Evolutionary conservation across 2,329 filamentous ascomycete species (phyloP).

Genomic region (Purpureocillium takamizusanense): DNA sequence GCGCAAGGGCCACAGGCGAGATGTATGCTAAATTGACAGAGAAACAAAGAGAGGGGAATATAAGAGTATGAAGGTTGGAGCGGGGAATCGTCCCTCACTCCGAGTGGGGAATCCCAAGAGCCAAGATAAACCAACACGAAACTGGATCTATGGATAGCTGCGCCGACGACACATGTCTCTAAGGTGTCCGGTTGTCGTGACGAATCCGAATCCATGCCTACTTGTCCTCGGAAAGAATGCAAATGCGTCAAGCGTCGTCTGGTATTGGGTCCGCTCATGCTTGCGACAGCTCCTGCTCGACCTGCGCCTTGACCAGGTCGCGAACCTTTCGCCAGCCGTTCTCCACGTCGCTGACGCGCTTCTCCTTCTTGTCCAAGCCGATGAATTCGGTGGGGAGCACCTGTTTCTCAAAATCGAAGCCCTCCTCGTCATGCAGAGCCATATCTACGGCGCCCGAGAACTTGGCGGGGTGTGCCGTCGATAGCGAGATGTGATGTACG

Average conservation of each 20-base stretch:
- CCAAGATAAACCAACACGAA: too few relatives aligned
- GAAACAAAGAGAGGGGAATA: too few relatives aligned
- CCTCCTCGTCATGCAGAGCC: conserved; percentile 61
- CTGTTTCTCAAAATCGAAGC: conserved; percentile 64
- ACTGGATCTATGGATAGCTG: too few relatives aligned
- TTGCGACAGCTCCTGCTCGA: conserved; percentile 51
- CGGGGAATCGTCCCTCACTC: too few relatives aligned
- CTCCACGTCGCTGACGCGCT: conserved; percentile 59
- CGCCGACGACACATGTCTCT: too few relatives aligned
- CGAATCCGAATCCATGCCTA: background rate
- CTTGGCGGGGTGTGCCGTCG: conserved; percentile 93
- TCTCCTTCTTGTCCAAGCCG: conserved; percentile 68
- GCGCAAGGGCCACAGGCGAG: too few relatives aligned
- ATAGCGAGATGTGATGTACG: conserved; percentile 70
- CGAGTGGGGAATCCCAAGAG: too few relatives aligned
- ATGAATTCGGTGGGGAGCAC: conserved; percentile 77
- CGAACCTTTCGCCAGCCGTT: conserved; percentile 68
- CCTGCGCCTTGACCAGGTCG: conserved; percentile 65
- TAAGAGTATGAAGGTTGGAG: too few relatives aligned
- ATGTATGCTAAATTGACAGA: too few relatives aligned
- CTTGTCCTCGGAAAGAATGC: background rate
- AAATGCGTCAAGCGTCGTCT: background rate
- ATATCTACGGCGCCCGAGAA: conserved; percentile 79
- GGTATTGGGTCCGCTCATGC: conserved; percentile 2
- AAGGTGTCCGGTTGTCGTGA: too few relatives aligned